Conservation (phyloP, 2,329 filamentous ascomycete species). For the Verticillium dahliae region DNA sequence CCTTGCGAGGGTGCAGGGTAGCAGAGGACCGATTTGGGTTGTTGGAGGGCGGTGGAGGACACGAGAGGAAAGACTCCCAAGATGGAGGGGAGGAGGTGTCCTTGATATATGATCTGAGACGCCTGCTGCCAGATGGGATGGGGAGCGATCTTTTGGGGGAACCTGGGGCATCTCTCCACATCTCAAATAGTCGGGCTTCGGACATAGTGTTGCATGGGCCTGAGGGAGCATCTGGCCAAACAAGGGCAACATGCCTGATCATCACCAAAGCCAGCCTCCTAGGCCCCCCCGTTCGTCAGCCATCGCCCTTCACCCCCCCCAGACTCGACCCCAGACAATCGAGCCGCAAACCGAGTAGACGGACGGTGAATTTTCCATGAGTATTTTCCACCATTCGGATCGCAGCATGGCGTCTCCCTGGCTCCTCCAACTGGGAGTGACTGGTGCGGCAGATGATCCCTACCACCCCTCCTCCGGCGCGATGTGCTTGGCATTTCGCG, state of each 20-base stretch:
- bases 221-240: not conserved
- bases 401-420: not conserved
- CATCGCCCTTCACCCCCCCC: not conserved
- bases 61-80: not conserved
- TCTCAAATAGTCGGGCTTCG: not conserved
- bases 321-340: constrained; percentile 2
- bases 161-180: not conserved
- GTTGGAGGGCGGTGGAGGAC: not conserved
- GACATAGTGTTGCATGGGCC: not conserved
- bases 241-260: not conserved
- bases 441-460: not conserved
- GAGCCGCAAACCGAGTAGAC: constrained; percentile 12
- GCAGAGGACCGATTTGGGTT: not conserved
- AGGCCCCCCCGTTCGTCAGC: constrained; percentile 1
- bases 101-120: not conserved
- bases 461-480: not conserved
- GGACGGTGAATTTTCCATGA: constrained; percentile 11
- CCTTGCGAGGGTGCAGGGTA: not conserved
- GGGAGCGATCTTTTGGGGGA: not conserved
- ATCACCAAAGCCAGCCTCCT: not conserved
- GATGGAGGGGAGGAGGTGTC: not conserved
- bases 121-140: not conserved
- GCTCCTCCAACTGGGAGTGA: not conserved
- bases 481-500: not conserved
- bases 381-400: constrained; percentile 13